Conservation (phyloP, 441 rosid genomes). For the Francoa sonchifolia region DNA sequence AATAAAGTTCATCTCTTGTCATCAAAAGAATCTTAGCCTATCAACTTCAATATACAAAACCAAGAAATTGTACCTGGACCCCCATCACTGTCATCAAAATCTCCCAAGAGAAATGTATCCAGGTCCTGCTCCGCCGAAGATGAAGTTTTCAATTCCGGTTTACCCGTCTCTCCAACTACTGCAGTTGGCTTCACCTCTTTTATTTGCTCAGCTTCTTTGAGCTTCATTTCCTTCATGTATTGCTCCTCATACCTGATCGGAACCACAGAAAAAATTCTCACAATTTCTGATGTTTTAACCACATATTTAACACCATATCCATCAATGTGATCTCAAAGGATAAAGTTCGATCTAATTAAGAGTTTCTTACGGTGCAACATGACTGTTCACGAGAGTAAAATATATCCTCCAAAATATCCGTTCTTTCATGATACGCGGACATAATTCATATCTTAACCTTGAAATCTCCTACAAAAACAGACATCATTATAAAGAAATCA, state of each 20-base stretch:
- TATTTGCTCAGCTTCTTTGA: slow-evolving; percentile 30
- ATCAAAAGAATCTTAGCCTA: background rate
- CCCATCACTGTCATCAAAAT: slow-evolving; percentile 54
- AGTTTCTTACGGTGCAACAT: slow-evolving; percentile 47
- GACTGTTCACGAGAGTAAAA: slow-evolving; percentile 58
- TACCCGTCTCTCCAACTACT: slow-evolving; percentile 14
- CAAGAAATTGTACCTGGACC: slow-evolving; percentile 28
- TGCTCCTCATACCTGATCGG: slow-evolving; percentile 37
- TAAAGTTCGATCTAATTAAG: background rate
- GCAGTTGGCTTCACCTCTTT: slow-evolving; percentile 28
- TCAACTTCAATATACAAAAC: background rate
- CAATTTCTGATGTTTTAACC: no score
- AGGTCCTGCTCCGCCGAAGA: slow-evolving; percentile 45
- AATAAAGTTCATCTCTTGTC: no score
- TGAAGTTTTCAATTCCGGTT: slow-evolving; percentile 17
- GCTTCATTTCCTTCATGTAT: slow-evolving; percentile 44
- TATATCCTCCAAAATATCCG: slow-evolving; percentile 60
- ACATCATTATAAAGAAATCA: background rate
- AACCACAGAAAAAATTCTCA: slow-evolving; percentile 3
- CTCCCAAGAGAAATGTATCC: slow-evolving; percentile 56
- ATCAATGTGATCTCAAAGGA: background rate
- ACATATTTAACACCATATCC: no score
- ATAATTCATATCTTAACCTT: slow-evolving; percentile 45
- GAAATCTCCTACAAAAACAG: slow-evolving; percentile 38
- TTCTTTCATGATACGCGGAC: slow-evolving; percentile 61